These are phyloP conservation scores for Arctium lappa DNA, from an alignment of 129 eudicot species.

Conservation along the genomic window DNA sequence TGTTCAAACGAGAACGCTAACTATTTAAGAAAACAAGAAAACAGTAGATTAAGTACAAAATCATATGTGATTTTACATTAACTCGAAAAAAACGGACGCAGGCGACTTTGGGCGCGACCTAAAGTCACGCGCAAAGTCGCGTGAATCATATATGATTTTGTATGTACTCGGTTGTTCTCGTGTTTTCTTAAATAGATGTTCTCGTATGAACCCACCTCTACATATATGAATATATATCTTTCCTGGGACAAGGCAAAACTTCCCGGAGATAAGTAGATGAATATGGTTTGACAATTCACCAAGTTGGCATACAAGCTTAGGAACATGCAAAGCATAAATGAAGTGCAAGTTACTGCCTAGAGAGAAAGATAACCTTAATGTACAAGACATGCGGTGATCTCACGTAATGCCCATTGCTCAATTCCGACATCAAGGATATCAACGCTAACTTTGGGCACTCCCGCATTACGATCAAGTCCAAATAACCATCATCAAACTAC, in stretches of 20 bases:
- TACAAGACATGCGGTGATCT: slow-evolving; percentile 71
- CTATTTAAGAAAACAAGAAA: no score
- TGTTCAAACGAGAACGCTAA: no score
- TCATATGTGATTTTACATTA: no score
- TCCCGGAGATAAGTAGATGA: background rate
- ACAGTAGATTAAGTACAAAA: no score
- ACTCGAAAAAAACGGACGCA: no score
- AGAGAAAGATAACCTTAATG: slow-evolving; percentile 52
- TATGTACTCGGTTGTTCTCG: no score
- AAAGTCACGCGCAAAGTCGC: no score
- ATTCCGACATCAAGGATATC: slow-evolving; percentile 64
- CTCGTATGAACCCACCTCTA: no score
- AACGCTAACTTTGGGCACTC: slow-evolving; percentile 65
- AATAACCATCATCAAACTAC: slow-evolving; percentile 92
- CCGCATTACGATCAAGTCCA: slow-evolving; percentile 67
- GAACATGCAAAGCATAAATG: background rate
- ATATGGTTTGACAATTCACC: background rate
- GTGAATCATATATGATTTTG: no score
- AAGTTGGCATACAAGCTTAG: slow-evolving; percentile 1
- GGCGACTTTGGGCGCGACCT: no score
- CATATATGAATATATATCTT: no score
- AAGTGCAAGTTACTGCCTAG: background rate
- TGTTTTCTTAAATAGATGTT: no score
- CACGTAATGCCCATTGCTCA: slow-evolving; percentile 72
- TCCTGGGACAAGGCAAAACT: background rate